phyloP scores from a whole-genome alignment of 2,329 filamentous ascomycete species.

The Colletotrichum tropicale region DNA sequence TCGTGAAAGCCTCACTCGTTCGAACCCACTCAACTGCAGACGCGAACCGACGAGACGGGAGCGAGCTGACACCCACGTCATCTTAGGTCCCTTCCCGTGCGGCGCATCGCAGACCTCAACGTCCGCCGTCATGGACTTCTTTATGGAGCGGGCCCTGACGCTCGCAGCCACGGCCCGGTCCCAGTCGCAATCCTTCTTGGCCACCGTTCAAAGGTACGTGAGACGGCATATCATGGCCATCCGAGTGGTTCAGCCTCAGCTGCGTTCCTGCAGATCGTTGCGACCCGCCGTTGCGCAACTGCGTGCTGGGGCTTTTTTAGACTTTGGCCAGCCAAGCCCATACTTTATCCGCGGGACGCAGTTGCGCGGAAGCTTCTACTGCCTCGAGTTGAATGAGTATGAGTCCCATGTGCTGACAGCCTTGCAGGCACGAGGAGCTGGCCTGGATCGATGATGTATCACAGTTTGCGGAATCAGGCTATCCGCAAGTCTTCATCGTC shows the following conservation, averaged over 20 bases:
- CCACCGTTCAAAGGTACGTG: constrained; percentile 3
- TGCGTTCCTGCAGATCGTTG: neutral
- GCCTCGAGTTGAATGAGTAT: neutral
- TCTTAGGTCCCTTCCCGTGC: neutral
- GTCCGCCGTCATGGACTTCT: neutral
- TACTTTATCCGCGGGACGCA: neutral
- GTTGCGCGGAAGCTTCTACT: neutral
- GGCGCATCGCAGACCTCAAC: neutral
- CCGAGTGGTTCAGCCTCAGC: neutral
- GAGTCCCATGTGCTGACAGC: neutral
- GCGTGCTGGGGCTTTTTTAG: neutral
- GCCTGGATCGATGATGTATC: constrained; percentile 43
- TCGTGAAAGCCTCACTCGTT: neutral
- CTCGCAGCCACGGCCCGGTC: neutral
- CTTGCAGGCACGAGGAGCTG: neutral
- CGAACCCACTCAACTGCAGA: neutral
- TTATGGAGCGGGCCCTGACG: constrained; percentile 5
- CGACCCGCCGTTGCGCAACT: neutral
- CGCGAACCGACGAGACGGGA: neutral
- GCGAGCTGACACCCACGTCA: neutral
- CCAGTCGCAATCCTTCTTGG: neutral
- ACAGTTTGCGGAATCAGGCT: constrained; percentile 43
- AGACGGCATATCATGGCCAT: neutral
- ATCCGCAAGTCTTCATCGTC: constrained; percentile 41
- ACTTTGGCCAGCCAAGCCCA: neutral